A percentile compares a stretch with the other conserved stretches of the same genome.
These are phyloP conservation scores for Aspergillus ochraceoroseus DNA, from an alignment of 2,329 filamentous ascomycete species.

Conservation along the genomic window DNA sequence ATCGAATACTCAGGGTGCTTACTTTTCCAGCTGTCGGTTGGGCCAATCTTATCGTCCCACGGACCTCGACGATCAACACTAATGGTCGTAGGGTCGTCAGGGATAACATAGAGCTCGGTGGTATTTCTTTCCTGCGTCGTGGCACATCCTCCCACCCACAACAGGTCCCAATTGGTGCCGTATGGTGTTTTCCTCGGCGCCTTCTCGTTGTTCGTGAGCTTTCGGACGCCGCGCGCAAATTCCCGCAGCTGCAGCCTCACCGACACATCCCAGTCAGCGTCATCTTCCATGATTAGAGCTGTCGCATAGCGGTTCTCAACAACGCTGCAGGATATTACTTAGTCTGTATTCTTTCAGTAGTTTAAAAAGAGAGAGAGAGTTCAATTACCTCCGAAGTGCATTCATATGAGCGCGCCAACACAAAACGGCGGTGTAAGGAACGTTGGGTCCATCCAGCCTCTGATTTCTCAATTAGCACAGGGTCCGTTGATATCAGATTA, in stretches of 20 bases:
- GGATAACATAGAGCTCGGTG: conserved; percentile 28
- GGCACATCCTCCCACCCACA: conserved; percentile 50
- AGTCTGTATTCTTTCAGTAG: neutral
- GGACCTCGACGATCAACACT: conserved; percentile 18
- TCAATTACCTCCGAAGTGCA: conserved; percentile 28
- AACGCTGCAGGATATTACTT: conserved; percentile 30
- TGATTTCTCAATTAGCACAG: conserved; percentile 8
- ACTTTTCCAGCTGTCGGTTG: conserved; percentile 20
- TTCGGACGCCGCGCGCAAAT: conserved; percentile 31
- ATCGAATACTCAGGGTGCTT: conserved; percentile 17
- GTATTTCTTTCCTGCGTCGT: conserved; percentile 32
- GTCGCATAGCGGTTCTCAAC: conserved; percentile 46
- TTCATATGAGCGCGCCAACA: conserved; percentile 43
- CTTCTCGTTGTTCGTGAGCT: conserved; percentile 28
- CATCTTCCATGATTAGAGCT: conserved; percentile 54
- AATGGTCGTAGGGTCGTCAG: conserved; percentile 31
- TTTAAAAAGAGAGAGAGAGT: too few relatives aligned
- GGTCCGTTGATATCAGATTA: neutral
- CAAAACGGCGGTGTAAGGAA: conserved; percentile 35
- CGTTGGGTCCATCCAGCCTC: conserved; percentile 14
- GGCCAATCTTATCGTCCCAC: conserved; percentile 22
- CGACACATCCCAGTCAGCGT: conserved; percentile 55
- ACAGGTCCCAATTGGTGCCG: conserved; percentile 51
- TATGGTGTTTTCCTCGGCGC: conserved; percentile 41
- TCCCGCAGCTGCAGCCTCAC: conserved; percentile 48